Percentiles rank a stretch among this genome's conserved stretches.
Conservation (phyloP, 345 rosid genomes). For the Microcos paniculata region DNA sequence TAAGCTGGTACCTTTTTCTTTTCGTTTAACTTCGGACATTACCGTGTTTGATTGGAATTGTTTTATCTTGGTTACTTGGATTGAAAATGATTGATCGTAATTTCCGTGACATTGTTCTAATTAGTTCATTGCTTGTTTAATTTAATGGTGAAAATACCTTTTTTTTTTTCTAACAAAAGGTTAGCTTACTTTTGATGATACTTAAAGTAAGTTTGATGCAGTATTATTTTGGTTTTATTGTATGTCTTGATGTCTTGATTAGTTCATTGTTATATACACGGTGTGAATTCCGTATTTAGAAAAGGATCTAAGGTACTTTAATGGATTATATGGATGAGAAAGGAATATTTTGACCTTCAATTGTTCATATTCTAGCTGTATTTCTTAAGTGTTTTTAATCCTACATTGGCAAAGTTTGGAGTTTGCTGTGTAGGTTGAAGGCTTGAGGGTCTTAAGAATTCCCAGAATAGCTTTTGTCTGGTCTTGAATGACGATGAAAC, state of each 20-base stretch:
- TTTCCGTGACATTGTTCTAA: background rate
- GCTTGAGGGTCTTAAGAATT: background rate
- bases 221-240: background rate
- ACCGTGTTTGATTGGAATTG: background rate
- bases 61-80: background rate
- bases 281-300: background rate
- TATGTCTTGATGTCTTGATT: background rate
- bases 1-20: conserved; percentile 53
- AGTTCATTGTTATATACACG: background rate
- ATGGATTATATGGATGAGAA: background rate
- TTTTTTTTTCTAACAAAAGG: background rate
- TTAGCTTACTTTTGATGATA: background rate
- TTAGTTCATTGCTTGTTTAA: background rate
- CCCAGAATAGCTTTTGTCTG: background rate
- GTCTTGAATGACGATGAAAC: background rate
- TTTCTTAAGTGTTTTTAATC: background rate
- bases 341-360: background rate
- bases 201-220: background rate
- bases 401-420: background rate
- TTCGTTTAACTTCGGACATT: background rate
- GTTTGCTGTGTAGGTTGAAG: background rate
- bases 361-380: background rate
- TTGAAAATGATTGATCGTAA: background rate
- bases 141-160: background rate
- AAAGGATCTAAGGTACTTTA: background rate